These are phyloP conservation scores for Malus sylvestris DNA, from an alignment of 306 rosid genomes.

Conservation along the genomic window DNA sequence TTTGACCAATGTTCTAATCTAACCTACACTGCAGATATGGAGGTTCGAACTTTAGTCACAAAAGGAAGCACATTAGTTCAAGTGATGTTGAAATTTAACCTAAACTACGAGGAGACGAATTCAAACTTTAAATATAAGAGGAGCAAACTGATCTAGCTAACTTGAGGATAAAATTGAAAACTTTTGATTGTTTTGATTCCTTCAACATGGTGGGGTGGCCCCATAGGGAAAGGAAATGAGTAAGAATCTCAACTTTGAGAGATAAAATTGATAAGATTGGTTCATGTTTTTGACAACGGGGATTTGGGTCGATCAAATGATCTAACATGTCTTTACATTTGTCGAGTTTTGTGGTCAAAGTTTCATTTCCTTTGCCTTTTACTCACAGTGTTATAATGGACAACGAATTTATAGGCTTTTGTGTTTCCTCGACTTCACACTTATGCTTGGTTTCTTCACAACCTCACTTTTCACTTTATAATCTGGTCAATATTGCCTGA, in stretches of 20 bases:
- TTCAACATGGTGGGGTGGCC: conserved; percentile 33
- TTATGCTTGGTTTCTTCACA: conserved; percentile 4
- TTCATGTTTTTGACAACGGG: conserved; percentile 23
- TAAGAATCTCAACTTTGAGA: conserved; percentile 33
- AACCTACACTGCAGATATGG: too few species aligned
- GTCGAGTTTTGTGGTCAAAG: conserved; percentile 17
- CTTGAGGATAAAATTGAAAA: conserved; percentile 12
- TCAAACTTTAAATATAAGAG: too few species aligned
- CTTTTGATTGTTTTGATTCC: conserved; percentile 38
- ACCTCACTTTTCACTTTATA: neutral
- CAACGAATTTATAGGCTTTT: neutral
- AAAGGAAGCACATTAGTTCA: neutral
- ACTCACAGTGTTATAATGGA: neutral
- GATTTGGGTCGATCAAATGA: conserved; percentile 24
- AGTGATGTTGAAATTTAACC: neutral
- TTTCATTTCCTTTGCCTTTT: conserved; percentile 1
- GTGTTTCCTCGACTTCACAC: neutral
- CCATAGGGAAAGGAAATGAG: conserved; percentile 8
- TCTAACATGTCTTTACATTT: conserved; percentile 21
- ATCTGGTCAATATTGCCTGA: neutral
- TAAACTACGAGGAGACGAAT: too few species aligned
- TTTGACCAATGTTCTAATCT: too few species aligned
- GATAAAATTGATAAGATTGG: conserved; percentile 22
- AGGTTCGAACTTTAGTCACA: too few species aligned
- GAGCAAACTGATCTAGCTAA: neutral